These are phyloP conservation scores for Chondrus crispus DNA, from an alignment of 23 red algal species.

Conservation along the genomic window DNA sequence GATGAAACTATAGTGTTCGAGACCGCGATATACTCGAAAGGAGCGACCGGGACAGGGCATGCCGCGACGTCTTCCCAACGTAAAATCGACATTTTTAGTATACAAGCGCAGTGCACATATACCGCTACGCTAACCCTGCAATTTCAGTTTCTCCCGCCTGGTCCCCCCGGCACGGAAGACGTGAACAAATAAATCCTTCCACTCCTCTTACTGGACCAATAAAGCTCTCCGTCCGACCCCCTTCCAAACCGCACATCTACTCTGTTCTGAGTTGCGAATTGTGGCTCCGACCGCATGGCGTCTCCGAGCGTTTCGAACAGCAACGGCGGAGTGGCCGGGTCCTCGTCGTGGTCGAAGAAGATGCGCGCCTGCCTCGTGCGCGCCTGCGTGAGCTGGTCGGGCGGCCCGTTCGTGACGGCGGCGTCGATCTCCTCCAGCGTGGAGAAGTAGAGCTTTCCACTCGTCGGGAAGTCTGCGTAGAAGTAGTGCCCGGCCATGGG, in stretches of 20 bases:
- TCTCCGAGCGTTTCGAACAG: slow-evolving; percentile 26
- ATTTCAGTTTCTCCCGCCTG: no score
- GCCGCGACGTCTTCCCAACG: no score
- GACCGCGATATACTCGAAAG: no score
- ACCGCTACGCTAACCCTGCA: no score
- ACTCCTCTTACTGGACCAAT: slow-evolving; percentile 47
- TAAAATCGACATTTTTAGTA: no score
- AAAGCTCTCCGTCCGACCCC: background rate
- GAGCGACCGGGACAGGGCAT: no score
- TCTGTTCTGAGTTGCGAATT: background rate
- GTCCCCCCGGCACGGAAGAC: slow-evolving; percentile 9
- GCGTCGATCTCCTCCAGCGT: background rate
- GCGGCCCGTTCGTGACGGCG: slow-evolving; percentile 14
- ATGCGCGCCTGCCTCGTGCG: slow-evolving; percentile 15
- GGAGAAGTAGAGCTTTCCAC: slow-evolving; percentile 51
- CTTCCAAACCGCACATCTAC: slow-evolving; percentile 39
- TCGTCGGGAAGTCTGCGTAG: slow-evolving; percentile 49
- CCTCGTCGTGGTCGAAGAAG: background rate
- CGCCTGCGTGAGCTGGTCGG: slow-evolving; percentile 24
- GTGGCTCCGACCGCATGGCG: background rate
- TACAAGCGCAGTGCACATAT: no score
- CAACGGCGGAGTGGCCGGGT: background rate
- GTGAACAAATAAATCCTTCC: slow-evolving; percentile 33
- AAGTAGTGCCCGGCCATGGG: slow-evolving; percentile 51
- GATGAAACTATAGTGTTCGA: no score